These are phyloP conservation scores for Aspergillus ibericus DNA, from an alignment of 2,329 filamentous ascomycete genomes.

Conservation along the genomic window DNA sequence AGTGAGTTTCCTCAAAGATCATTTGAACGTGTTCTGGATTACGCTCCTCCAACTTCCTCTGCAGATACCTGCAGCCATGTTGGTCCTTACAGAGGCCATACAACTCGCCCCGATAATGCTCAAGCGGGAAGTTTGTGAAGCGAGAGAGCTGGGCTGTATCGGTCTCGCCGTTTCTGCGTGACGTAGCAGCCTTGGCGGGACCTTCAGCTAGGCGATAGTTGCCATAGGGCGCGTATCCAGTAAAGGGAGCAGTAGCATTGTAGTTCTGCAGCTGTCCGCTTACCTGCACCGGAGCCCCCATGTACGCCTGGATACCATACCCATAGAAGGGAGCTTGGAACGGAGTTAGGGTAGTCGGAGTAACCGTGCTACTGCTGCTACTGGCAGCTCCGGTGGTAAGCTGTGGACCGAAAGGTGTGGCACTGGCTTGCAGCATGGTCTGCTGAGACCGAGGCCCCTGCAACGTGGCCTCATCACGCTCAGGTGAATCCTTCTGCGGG, in stretches of 20 bases:
- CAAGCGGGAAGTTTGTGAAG: conserved; percentile 79
- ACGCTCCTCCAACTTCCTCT: conserved; percentile 94
- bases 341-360: conserved; percentile 36
- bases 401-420: conserved; percentile 73
- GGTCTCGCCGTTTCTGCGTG: conserved; percentile 50
- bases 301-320: conserved; percentile 56
- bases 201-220: conserved; percentile 67
- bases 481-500: conserved; percentile 49
- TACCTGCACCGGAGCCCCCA: conserved; percentile 48
- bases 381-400: conserved; percentile 41
- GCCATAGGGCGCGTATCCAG: conserved; percentile 50
- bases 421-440: conserved; percentile 76
- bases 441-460: conserved; percentile 60
- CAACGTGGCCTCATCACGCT: conserved; percentile 48
- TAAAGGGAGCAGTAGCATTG: conserved; percentile 57
- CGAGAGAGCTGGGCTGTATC: conserved; percentile 65
- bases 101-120: conserved; percentile 78
- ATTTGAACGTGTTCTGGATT: conserved; percentile 79
- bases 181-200: conserved; percentile 73
- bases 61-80: conserved; percentile 92
- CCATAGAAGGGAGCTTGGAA: conserved; percentile 47
- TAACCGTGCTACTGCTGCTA: conserved; percentile 22
- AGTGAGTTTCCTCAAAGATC: conserved; percentile 91
- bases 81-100: conserved; percentile 95
- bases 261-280: conserved; percentile 46